Percentiles rank a stretch among this genome's conserved stretches.
Conservation (phyloP, 176 grass and related monocot species). For the Triticum monococcum region DNA sequence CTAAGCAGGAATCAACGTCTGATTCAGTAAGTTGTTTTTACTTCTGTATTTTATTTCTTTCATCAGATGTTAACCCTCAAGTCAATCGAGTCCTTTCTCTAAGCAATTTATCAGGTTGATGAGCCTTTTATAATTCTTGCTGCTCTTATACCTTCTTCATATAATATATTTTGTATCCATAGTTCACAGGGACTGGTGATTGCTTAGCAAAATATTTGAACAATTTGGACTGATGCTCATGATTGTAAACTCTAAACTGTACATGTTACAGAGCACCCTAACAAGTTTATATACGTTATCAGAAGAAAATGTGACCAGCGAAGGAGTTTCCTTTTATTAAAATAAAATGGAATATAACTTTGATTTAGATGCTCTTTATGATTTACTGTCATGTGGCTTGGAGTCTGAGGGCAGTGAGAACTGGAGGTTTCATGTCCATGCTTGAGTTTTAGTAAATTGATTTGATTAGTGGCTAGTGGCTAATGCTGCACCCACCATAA, state of each 20-base stretch:
- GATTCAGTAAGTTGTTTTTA: slow-evolving; percentile 85
- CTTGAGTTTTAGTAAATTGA: slow-evolving; percentile 1
- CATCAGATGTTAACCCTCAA: slow-evolving; percentile 1
- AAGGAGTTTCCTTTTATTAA: slow-evolving; percentile 1
- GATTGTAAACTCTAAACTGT: slow-evolving; percentile 6
- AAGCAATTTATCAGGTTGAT: slow-evolving; percentile 13
- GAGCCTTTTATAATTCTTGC: neutral
- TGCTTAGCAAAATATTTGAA: slow-evolving; percentile 13
- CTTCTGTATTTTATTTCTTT: slow-evolving; percentile 11
- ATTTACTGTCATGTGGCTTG: slow-evolving; percentile 3
- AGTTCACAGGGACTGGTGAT: neutral
- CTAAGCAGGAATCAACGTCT: slow-evolving; percentile 91
- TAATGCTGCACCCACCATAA: neutral
- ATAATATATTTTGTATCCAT: slow-evolving; percentile 3
- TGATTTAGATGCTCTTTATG: slow-evolving; percentile 7
- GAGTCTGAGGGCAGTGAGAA: neutral
- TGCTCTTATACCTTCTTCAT: neutral
- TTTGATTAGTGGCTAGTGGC: neutral
- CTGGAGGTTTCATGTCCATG: neutral
- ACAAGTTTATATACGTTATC: neutral
- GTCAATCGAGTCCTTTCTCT: neutral
- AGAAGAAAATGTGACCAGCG: slow-evolving; percentile 4
- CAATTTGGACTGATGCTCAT: neutral
- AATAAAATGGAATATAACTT: neutral
- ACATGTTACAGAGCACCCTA: neutral